Conservation (phyloP, 2,329 filamentous ascomycete species). For the Pseudogymnoascus sp. region DNA sequence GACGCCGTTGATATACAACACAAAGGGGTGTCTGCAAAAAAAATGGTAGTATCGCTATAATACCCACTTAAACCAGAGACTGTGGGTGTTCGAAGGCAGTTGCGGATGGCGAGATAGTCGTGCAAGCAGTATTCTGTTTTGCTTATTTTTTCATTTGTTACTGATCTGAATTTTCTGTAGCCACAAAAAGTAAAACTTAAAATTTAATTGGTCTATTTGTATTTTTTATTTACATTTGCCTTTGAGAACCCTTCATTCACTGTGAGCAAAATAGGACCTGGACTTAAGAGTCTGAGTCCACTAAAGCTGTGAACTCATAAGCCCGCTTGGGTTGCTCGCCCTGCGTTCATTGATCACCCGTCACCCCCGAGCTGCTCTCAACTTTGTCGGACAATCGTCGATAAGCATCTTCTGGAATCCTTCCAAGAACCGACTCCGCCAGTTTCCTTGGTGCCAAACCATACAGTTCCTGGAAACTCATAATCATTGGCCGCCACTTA, state of each 20-base stretch:
- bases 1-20: conserved; percentile 30
- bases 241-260: too few species aligned
- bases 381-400: conserved; percentile 13
- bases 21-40: conserved; percentile 33
- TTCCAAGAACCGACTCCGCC: conserved; percentile 19
- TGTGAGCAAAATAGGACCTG: too few species aligned
- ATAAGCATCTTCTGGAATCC: conserved; percentile 30
- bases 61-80: not conserved
- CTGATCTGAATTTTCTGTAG: too few species aligned
- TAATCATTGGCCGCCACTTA: conserved; percentile 37
- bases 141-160: too few species aligned
- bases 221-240: too few species aligned
- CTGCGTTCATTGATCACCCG: too few species aligned
- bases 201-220: too few species aligned
- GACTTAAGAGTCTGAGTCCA: too few species aligned
- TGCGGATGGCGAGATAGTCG: not conserved
- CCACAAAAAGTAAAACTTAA: too few species aligned
- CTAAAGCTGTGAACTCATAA: too few species aligned
- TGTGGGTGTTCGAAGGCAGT: not conserved
- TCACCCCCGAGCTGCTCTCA: not conserved
- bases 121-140: not conserved
- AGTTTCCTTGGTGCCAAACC: conserved; percentile 28
- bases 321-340: too few species aligned
- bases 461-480: conserved; percentile 38
- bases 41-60: conserved; percentile 30